Evolutionary conservation across 148 eudicot species (phyloP), one percentile per base, ranked within the genome.

Genomic region (Persicaria maculosa): DNA sequence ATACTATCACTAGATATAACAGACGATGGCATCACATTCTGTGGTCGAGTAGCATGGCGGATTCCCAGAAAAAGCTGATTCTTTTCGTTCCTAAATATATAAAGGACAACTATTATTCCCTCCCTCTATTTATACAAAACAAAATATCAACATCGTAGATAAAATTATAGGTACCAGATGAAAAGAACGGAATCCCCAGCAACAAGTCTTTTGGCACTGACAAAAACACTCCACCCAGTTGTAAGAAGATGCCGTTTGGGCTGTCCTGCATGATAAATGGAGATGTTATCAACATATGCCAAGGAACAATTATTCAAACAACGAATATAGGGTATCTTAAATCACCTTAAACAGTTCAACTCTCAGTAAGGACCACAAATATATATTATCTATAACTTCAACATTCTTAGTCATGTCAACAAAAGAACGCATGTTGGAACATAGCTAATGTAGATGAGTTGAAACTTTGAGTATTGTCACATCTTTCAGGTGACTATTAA

Each of bases 141-240:
- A 19, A 19, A 54, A 45, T 62, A 74, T 22, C 25, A 22, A 22
- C 22, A 22, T 22, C 16, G 12, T 4, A 50, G 44, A 50, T 9
- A 40, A 50, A 36, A 69, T 64, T 52, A 6, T 5, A 17, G 44
- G 40, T 85, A 93, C 99, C 99, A 96, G 75, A 96, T 92, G 79
- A 96, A 96, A 44, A 96, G 88, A 84, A 96, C 97, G 47, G 99
- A 96, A 91, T 96, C 99, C 61, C 99, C 99, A 54, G 99, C 99
- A 76, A 96, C 87, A 78, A 96, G 99, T 81, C 97, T 84, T 79
- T 96, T 96, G 76, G 99, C 99, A 90, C 99, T 96, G 81, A 96
- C 99, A 87, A 96, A 96, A 45, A 96, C 97, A 79, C 99, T 96
- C 99, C 99, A 96, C 50, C 99, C 99, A 58, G 99, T 96, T 64